A percentile compares a stretch with the other conserved stretches of the same genome.
phyloP scores from a whole-genome alignment of 495 filamentous ascomycete genomes.

The Chaetomidium leptoderma region DNA sequence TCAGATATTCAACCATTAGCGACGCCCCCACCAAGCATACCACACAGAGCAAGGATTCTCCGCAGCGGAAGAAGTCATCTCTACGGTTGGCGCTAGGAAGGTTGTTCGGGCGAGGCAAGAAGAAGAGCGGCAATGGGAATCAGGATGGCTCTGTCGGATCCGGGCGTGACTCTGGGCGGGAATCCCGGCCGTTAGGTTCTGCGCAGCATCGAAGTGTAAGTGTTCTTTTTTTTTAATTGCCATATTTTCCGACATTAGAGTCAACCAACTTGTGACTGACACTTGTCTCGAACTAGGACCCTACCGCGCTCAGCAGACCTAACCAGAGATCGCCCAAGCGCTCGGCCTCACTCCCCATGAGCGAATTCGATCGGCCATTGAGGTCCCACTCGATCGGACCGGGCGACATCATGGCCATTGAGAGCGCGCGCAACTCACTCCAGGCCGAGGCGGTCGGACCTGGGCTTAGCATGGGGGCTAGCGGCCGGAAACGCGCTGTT shows the following conservation, averaged over 20 bases:
- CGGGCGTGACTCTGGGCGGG: conserved; percentile 23
- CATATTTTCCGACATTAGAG: too few species aligned
- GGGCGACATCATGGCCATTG: conserved; percentile 43
- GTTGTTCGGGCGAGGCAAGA: conserved; percentile 50
- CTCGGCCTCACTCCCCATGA: conserved; percentile 51
- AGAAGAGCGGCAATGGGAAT: conserved; percentile 34
- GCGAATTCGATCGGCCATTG: conserved; percentile 49
- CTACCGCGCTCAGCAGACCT: conserved; percentile 33
- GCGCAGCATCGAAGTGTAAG: conserved; percentile 46
- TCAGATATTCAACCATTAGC: conserved; percentile 42
- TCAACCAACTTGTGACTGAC: neutral
- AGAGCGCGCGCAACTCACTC: conserved; percentile 44
- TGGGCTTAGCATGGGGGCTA: conserved; percentile 20
- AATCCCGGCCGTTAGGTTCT: conserved; percentile 19
- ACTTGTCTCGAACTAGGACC: conserved; percentile 38
- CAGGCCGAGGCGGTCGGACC: conserved; percentile 37
- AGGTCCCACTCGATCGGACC: conserved; percentile 53
- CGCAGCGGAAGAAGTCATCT: conserved; percentile 48
- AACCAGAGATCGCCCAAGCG: conserved; percentile 40
- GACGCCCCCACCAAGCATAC: conserved; percentile 34
- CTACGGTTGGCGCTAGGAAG: conserved; percentile 46
- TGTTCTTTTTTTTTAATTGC: conserved; percentile 3
- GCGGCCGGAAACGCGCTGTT: conserved; percentile 25
- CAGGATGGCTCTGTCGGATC: conserved; percentile 17
- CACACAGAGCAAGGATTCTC: conserved; percentile 32